These are phyloP conservation scores for Dactylellina drechsleri DNA, from an alignment of 2,329 filamentous ascomycete genomes.

Conservation along the genomic window DNA sequence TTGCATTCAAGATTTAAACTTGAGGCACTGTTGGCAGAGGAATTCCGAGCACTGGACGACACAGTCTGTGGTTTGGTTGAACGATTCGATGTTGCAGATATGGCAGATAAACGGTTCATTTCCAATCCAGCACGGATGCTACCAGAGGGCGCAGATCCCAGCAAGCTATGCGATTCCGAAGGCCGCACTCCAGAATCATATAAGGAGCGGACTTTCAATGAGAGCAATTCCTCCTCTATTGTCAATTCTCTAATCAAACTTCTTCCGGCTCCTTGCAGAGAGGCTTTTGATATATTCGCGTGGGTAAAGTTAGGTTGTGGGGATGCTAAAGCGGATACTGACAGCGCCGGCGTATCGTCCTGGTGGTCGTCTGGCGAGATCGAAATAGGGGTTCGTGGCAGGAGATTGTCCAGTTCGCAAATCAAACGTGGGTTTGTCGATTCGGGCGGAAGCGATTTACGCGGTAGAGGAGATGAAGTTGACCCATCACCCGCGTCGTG, in stretches of 20 bases:
- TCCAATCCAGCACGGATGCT: conserved; percentile 55
- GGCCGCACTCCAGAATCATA: conserved; percentile 57
- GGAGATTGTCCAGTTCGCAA: not conserved
- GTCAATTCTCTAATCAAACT: conserved; percentile 52
- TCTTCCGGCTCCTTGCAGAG: conserved; percentile 38
- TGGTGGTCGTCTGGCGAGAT: not conserved
- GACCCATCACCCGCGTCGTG: too few relatives aligned
- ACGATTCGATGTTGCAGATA: conserved; percentile 49
- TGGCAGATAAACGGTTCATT: conserved; percentile 48
- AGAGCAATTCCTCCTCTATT: conserved; percentile 58
- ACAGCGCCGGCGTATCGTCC: not conserved
- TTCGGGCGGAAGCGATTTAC: not conserved
- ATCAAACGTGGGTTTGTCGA: not conserved
- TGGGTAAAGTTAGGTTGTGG: conserved; percentile 7
- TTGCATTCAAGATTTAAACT: conserved; percentile 27
- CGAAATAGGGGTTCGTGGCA: not conserved
- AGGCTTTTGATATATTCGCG: conserved; percentile 39
- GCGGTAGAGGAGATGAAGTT: too few relatives aligned
- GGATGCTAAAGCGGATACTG: conserved; percentile 2
- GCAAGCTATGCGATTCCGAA: conserved; percentile 50
- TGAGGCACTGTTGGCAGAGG: conserved; percentile 35
- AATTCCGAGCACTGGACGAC: conserved; percentile 26
- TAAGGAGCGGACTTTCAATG: conserved; percentile 58
- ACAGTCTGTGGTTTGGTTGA: conserved; percentile 46
- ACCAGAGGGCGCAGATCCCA: conserved; percentile 56